Evolutionary conservation across 768 basidiomycete species (phyloP), one percentile per base, ranked within the genome.

Genomic region (Suillus plorans): DNA sequence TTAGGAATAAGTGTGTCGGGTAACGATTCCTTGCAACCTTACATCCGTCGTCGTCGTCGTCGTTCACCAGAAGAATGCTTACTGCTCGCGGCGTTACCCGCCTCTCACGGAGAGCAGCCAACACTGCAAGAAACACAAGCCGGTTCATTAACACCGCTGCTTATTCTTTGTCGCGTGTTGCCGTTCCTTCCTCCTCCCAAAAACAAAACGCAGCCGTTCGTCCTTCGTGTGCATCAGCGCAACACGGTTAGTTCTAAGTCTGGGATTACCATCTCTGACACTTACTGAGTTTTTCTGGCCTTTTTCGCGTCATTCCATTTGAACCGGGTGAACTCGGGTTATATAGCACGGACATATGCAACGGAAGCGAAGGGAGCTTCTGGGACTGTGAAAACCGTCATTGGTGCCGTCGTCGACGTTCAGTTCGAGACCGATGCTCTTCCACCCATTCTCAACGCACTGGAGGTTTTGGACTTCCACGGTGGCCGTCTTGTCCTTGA

Each of bases 361-460:
- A 95, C 95, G 64, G 95, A 97, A 79, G 86, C 92, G 66, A 90
- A 87, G 82, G 79, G 72, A 70, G 78, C 84, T 63, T 80, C 85
- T 72, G 96, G 96, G 72, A 81, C 86, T 55, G 92, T 98, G 76
- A 97, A 98, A 86, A 96, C 95, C 72, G 96, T 99, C 86, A 99
- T 99, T 81, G 97, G 97, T 91, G 97, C 97, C 81, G 97, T 99
- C 82, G 97, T 99, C 76, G 97, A 99, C 78, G 97, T 99, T 72
- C 95, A 98, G 81, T 99, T 99, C 76, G 96, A 97, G 71, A 87
- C 89, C 60, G 96, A 97, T 70, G 2, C 53, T 37, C 91, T 99
- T 52, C 97, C 97, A 60, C 93, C 96, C 69, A 99, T 99, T 80
- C 89, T 99, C 74, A 99, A 99, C 79, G 97, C 97, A 72, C 92